Evolutionary conservation across 306 rosid genomes (phyloP), one percentile per base, ranked within the genome.

Genomic region (Cucurbita pepo): DNA sequence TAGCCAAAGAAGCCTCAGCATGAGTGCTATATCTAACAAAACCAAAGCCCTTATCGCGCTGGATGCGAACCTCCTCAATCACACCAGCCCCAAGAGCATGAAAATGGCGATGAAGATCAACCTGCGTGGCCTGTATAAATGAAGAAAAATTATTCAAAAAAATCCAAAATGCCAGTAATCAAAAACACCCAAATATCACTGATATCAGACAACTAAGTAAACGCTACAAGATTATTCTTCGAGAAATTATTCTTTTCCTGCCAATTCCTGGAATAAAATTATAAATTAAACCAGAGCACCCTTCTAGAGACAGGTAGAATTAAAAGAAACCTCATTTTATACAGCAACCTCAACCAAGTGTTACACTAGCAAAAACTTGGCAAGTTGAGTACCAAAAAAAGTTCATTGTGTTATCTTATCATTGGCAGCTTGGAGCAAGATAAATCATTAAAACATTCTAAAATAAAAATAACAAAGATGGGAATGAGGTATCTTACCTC

Each of bases 41-140:
- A 59, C 98, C 98, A 87, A 94, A 94, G 50, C 98, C 98, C 75
- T 94, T 94, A 55, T 94, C 98, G 38, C 96, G 91, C 82, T 94
- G 98, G 63, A 94, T 88, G 53, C 98, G 91, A 8, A 94, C 97
- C 85, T 94, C 98, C 83, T 94, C 98, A 57, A 94, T 86, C 41
- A 89, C 86, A 38, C 98, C 98, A 81, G 95, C 95, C 71, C 98
- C 97, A 80, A 93, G 94, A 64, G 84, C 10, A 80, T 93, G 88
- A 74, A 93, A 93, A 79, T 93, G 94, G 36, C 97, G 90, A 83
- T 93, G 98, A 75, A 93, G 96, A 79, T 93, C 96, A 34, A 87
- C 86, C 79, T 94, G 98, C 41, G 91, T 78, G 59, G 77, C 91
- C 98, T 94, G 83, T 45, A 77, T 55, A 47, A 18, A 77, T 55